phyloP scores from a whole-genome alignment of 225 moss, liverwort and hornwort species.

The Polytrichum formosum region DNA sequence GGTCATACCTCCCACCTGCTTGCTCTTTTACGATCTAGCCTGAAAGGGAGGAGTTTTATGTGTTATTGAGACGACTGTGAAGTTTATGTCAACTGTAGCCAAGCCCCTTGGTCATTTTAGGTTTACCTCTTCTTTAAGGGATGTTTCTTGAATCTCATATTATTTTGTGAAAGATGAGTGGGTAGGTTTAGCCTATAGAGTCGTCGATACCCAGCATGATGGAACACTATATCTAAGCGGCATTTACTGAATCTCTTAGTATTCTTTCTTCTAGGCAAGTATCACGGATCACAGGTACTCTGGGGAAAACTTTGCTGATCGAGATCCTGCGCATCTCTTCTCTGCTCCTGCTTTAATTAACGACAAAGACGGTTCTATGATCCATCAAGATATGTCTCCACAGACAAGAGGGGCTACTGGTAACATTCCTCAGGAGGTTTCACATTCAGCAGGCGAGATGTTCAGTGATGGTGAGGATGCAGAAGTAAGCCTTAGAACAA shows the following conservation, averaged over 20 bases:
- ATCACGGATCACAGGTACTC: constrained; percentile 9
- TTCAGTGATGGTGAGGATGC: constrained; percentile 32
- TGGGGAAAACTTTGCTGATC: not conserved
- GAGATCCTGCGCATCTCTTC: constrained; percentile 17
- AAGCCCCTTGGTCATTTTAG: too few relatives aligned
- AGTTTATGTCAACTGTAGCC: too few relatives aligned
- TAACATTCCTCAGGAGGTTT: constrained; percentile 11
- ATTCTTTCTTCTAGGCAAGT: not conserved
- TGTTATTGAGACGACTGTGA: too few relatives aligned
- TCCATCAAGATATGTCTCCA: constrained; percentile 19
- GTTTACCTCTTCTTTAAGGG: too few relatives aligned
- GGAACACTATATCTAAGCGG: too few relatives aligned
- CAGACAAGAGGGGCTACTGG: constrained; percentile 18
- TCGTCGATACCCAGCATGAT: too few relatives aligned
- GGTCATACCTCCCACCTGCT: constrained; percentile 6
- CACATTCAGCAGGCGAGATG: constrained; percentile 7
- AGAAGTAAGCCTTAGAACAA: constrained; percentile 8
- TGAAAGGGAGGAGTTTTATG: too few relatives aligned
- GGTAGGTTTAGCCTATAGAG: too few relatives aligned
- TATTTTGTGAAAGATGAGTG: too few relatives aligned
- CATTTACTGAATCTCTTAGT: too few relatives aligned
- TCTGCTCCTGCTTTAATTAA: constrained; percentile 14
- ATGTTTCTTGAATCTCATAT: too few relatives aligned
- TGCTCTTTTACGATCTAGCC: too few relatives aligned
- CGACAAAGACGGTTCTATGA: constrained; percentile 26